A percentile compares a stretch with the other conserved stretches of the same genome.
Evolutionary conservation across 768 basidiomycete species (phyloP).

Genomic region (Dioszegia hungarica): DNA sequence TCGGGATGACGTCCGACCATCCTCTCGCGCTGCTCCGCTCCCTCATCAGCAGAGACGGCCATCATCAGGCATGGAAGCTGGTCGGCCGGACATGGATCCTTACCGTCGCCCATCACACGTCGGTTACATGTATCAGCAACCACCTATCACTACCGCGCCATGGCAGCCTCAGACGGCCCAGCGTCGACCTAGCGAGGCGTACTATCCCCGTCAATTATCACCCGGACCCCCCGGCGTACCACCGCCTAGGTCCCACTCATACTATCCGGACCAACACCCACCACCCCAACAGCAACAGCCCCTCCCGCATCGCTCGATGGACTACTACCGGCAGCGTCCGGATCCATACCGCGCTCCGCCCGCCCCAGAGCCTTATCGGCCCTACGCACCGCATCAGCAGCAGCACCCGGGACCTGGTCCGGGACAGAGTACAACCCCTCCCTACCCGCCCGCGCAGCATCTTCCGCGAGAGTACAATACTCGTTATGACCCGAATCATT

Average conservation of each 20-base stretch:
- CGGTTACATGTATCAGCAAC: background rate
- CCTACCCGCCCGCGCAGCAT: background rate
- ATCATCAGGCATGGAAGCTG: background rate
- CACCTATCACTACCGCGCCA: background rate
- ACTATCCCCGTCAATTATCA: background rate
- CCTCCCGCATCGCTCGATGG: background rate
- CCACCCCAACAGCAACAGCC: background rate
- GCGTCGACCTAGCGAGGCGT: background rate
- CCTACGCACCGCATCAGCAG: too few species aligned
- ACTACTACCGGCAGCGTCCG: constrained; percentile 2
- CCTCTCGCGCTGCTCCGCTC: background rate
- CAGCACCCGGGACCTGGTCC: too few species aligned
- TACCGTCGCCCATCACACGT: background rate
- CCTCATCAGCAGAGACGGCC: background rate
- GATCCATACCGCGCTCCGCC: background rate
- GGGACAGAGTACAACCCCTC: background rate
- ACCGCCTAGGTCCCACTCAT: background rate
- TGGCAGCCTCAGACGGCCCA: background rate
- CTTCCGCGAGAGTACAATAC: background rate
- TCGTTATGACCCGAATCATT: background rate
- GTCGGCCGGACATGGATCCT: background rate
- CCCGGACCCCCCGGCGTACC: background rate
- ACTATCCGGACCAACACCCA: background rate
- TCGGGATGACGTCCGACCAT: constrained; percentile 9
- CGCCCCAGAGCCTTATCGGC: background rate